Base-by-base conservation (phyloP, 2,329 filamentous ascomycete genomes). In the Chaetomium globosum region DNA sequence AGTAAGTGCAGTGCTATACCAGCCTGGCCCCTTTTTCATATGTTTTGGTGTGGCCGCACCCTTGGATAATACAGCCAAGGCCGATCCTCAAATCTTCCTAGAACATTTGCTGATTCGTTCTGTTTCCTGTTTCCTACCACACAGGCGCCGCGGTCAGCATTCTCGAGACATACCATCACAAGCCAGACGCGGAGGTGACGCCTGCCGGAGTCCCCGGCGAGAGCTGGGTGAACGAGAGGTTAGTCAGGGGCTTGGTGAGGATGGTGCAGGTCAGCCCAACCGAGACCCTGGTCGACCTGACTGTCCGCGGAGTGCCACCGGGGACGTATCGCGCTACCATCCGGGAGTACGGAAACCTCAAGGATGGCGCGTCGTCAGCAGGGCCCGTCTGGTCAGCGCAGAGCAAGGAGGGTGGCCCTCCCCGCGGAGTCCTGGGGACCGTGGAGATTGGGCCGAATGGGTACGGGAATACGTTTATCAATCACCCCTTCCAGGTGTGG, bases 111-210 rank as follows among this genome's bases (percentile, higher is more conserved):
- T 65, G 28, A 68, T 59, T 62, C 33, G 48, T 26, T 46, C 13
- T 30, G 30, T 48, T 48, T 59, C 28, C 23, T 59, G 21, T 26
- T 30, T 28, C 39, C 49, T 16, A 23, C 7, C 57, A 33, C 70
- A 87, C 70, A 87, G 90, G 87, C 75, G 91, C 93, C 33, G 92
- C 94, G 53, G 95, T 99, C 52, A 97, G 93, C 79, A 98, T 99
- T 74, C 87, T 99, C 67, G 95, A 99, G 81, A 96, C 92, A 64
- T 87, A 84, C 71, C 74, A 80, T 72, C 88, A 92, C 74, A 84
- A 57, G 23, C 30, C 65, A 21, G 46, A 63, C 55, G 43, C 31
- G 3, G 59, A 66, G 21, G 59, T 87, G 54, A 80, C 77, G 46
- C 77, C 67, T 71, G 67, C 73, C 72, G 61, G 71, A 67, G 56